Percentiles rank a stretch among this genome's conserved stretches.
These are phyloP conservation scores for Yarrowia phangngaensis DNA, from an alignment of 805 yeast species.

Conservation along the genomic window DNA sequence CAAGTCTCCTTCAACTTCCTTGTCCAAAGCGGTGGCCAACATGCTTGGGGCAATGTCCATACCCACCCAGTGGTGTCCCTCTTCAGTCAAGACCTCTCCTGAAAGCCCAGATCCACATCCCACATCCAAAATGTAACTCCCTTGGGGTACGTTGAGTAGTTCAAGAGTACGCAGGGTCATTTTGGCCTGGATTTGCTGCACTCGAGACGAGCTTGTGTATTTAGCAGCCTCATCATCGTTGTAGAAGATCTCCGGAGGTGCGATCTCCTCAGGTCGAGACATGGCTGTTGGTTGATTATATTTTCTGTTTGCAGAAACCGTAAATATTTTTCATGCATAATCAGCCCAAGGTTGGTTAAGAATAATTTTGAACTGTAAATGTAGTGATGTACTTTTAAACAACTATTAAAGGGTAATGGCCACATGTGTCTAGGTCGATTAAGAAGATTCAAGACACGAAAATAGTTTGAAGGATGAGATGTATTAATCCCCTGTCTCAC, in stretches of 20 bases:
- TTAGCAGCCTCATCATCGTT: slow-evolving; percentile 85
- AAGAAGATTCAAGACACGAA: too few species aligned
- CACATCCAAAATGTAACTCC: slow-evolving; percentile 72
- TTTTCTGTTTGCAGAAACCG: slow-evolving; percentile 1
- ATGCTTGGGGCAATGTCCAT: slow-evolving; percentile 94
- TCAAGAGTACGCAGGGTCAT: slow-evolving; percentile 95
- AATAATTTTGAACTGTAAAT: too few species aligned
- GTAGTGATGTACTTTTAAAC: too few species aligned
- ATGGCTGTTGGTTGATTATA: slow-evolving; percentile 40
- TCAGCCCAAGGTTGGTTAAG: slow-evolving; percentile 4
- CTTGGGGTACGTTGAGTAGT: slow-evolving; percentile 66
- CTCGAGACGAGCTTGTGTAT: slow-evolving; percentile 91
- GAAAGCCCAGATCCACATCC: slow-evolving; percentile 97
- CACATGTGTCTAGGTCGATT: too few species aligned
- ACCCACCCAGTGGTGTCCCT: slow-evolving; percentile 92
- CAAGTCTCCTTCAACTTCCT: slow-evolving; percentile 91
- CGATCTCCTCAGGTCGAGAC: slow-evolving; percentile 95
- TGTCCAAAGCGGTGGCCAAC: slow-evolving; percentile 89
- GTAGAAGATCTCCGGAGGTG: slow-evolving; percentile 95
- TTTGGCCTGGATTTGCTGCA: slow-evolving; percentile 95
- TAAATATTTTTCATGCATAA: slow-evolving; percentile 18
- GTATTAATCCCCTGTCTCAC: too few species aligned
- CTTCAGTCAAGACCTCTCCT: slow-evolving; percentile 91
- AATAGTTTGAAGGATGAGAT: too few species aligned
- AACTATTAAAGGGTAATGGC: too few species aligned